Percentiles rank a stretch among this genome's conserved stretches.
These are phyloP conservation scores for Moesziomyces parantarcticus DNA, from an alignment of 1,284 basidiomycete species.

Conservation along the genomic window DNA sequence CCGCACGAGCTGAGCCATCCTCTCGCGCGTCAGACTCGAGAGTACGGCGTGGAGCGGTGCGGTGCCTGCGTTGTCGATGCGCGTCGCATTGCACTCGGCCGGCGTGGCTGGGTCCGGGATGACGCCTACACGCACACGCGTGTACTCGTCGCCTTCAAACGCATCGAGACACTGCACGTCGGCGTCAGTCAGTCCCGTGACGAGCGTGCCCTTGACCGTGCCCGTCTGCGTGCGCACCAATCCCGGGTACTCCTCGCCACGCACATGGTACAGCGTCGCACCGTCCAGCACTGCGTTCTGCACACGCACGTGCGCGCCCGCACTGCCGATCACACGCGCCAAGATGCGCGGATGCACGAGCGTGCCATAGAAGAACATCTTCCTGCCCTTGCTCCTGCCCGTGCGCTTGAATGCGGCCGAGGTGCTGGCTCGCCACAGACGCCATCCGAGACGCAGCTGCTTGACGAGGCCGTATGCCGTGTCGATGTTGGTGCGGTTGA, in stretches of 20 bases:
- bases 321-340: constrained; percentile 39
- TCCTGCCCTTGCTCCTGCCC: constrained; percentile 1
- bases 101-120: constrained; percentile 15
- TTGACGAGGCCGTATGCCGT: constrained; percentile 21
- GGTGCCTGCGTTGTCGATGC: constrained; percentile 27
- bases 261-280: constrained; percentile 40
- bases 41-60: constrained; percentile 39
- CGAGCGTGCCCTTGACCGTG: constrained; percentile 49
- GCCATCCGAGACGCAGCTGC: constrained; percentile 32
- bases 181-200: constrained; percentile 29
- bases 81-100: constrained; percentile 20
- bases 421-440: constrained; percentile 5
- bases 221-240: constrained; percentile 11
- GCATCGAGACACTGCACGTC: constrained; percentile 47
- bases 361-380: constrained; percentile 57
- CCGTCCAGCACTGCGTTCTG: constrained; percentile 40
- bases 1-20: constrained; percentile 10
- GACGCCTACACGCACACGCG: constrained; percentile 18
- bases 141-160: constrained; percentile 57
- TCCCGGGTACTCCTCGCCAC: constrained; percentile 49
- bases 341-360: constrained; percentile 55
- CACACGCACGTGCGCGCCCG: constrained; percentile 27
- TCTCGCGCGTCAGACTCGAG: constrained; percentile 9
- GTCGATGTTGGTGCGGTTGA: constrained; percentile 26
- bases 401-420: background rate